Conservation (phyloP, 257 asterid species). For the Plectranthus barbatus region DNA sequence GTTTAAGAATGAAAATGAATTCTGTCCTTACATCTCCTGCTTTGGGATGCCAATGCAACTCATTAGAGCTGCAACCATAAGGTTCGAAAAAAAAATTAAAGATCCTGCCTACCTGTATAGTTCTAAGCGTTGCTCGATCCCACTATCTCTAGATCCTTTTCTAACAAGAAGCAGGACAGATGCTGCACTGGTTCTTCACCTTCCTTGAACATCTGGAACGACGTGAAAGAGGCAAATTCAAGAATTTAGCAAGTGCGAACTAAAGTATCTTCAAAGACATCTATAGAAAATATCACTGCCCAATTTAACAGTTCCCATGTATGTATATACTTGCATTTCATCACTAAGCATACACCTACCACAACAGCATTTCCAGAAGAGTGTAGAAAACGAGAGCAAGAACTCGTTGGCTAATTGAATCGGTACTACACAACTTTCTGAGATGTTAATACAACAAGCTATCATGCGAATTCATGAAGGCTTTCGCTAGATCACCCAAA, state of each 20-base stretch:
- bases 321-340: no score
- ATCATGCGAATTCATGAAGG: no score
- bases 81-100: neutral
- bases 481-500: no score
- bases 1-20: conserved; percentile 1
- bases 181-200: conserved; percentile 42
- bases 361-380: no score
- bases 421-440: neutral
- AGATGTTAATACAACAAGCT: neutral
- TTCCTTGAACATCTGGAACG: conserved; percentile 32
- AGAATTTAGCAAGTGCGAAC: neutral
- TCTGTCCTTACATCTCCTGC: conserved; percentile 30
- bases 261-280: neutral
- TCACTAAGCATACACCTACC: neutral
- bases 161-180: conserved; percentile 28
- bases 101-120: conserved; percentile 13
- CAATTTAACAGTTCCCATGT: neutral
- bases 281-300: no score
- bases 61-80: no score
- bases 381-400: neutral
- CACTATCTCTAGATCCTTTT: no score
- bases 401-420: neutral
- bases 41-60: conserved; percentile 35
- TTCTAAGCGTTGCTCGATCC: conserved; percentile 21
- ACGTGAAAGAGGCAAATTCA: neutral